Evolutionary conservation across 2,329 filamentous ascomycete species (phyloP).

Genomic region (Colletotrichum sp.): DNA sequence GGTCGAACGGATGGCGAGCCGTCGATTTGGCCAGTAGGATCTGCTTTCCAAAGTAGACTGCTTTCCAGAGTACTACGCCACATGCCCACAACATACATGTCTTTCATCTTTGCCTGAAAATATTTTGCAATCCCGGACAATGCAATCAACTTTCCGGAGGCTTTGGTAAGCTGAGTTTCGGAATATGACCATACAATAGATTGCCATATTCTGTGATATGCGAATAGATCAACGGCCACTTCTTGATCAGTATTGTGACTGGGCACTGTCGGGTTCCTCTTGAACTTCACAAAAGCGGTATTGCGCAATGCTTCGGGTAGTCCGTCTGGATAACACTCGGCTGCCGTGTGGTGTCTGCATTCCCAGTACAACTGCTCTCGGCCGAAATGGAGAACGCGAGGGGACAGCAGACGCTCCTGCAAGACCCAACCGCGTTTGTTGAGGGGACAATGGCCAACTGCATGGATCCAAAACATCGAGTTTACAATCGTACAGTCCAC

Average conservation of each 20-base stretch:
- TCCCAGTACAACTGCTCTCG: not conserved
- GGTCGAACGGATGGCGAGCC: not conserved
- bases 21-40: not conserved
- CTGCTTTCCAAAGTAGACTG: not conserved
- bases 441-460: not conserved
- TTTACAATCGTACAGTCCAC: not conserved
- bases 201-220: not conserved
- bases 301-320: not conserved
- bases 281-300: not conserved
- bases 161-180: not conserved
- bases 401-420: not conserved
- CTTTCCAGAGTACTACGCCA: not conserved
- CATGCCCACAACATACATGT: not conserved
- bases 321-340: not conserved
- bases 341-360: not conserved
- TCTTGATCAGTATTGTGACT: not conserved
- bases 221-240: not conserved
- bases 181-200: not conserved
- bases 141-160: not conserved
- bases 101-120: not conserved
- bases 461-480: too few relatives aligned
- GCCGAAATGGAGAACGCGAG: not conserved
- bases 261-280: not conserved
- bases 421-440: constrained; percentile 7
- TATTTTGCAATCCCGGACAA: not conserved